Percentiles rank a stretch among this genome's conserved stretches.
Conservation (phyloP, 176 grass and related monocot genomes). For the Bothriochloa decipiens region DNA sequence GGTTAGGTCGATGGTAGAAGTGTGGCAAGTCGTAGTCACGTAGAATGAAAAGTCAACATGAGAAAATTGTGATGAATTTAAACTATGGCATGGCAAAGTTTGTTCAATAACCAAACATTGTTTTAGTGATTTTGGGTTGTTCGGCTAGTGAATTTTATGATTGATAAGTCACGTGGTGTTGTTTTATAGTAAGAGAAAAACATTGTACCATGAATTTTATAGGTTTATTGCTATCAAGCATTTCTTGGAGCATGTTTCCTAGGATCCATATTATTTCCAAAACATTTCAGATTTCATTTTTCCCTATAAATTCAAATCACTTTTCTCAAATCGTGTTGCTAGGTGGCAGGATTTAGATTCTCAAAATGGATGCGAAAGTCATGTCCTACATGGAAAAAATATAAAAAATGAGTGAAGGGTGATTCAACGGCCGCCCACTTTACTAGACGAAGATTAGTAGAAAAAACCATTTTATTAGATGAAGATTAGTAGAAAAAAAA, state of each 20-base stretch:
- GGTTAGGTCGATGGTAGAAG: not conserved
- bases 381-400: not conserved
- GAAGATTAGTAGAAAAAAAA: not conserved
- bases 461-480: not conserved
- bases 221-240: no score
- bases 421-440: no score
- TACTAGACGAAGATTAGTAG: not conserved
- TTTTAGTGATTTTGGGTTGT: no score
- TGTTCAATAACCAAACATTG: not conserved
- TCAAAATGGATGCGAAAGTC: not conserved
- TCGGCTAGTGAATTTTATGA: no score
- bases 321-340: not conserved
- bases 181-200: no score
- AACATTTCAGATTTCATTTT: not conserved
- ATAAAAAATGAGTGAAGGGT: not conserved
- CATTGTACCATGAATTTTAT: no score
- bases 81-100: not conserved
- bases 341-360: not conserved
- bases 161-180: no score
- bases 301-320: not conserved
- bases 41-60: not conserved
- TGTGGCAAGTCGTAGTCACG: not conserved
- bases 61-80: not conserved
- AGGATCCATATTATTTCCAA: not conserved
- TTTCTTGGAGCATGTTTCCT: no score